Evolutionary conservation across 192 early-diverging fungal genomes (phyloP).

Genomic region (Allomyces macrogynus): DNA sequence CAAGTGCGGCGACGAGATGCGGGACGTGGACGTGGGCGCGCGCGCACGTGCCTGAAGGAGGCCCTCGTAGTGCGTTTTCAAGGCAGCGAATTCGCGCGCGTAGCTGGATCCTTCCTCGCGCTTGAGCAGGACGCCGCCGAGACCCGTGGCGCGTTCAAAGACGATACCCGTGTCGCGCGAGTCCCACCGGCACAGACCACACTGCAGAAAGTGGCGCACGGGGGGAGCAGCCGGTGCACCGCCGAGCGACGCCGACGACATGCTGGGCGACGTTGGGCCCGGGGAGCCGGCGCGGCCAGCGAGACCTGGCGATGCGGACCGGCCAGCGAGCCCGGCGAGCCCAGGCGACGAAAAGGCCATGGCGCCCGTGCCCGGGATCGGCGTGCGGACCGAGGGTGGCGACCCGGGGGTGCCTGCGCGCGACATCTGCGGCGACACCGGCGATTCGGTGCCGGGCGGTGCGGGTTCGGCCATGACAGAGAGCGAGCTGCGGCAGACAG

Average conservation of each 20-base stretch:
- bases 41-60: slow-evolving; percentile 21
- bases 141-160: slow-evolving; percentile 83
- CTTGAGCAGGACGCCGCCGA: slow-evolving; percentile 71
- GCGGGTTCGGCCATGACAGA: slow-evolving; percentile 44
- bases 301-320: too few relatives aligned
- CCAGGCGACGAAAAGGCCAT: too few relatives aligned
- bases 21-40: slow-evolving; percentile 2
- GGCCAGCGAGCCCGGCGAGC: too few relatives aligned
- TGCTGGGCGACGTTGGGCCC: background rate
- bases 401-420: too few relatives aligned
- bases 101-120: slow-evolving; percentile 43
- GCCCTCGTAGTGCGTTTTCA: slow-evolving; percentile 70
- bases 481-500: slow-evolving; percentile 58
- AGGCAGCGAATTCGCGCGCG: slow-evolving; percentile 59
- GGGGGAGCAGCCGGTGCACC: slow-evolving; percentile 8
- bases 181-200: slow-evolving; percentile 80
- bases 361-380: too few relatives aligned
- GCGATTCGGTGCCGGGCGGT: slow-evolving; percentile 1
- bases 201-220: slow-evolving; percentile 49
- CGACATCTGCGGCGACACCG: background rate
- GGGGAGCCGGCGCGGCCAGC: too few relatives aligned
- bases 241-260: slow-evolving; percentile 2
- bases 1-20: slow-evolving; percentile 7
- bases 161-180: slow-evolving; percentile 73
- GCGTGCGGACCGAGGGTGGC: too few relatives aligned